These are phyloP conservation scores for Aeminium ludgeri DNA, from an alignment of 495 filamentous ascomycete species.

Conservation along the genomic window DNA sequence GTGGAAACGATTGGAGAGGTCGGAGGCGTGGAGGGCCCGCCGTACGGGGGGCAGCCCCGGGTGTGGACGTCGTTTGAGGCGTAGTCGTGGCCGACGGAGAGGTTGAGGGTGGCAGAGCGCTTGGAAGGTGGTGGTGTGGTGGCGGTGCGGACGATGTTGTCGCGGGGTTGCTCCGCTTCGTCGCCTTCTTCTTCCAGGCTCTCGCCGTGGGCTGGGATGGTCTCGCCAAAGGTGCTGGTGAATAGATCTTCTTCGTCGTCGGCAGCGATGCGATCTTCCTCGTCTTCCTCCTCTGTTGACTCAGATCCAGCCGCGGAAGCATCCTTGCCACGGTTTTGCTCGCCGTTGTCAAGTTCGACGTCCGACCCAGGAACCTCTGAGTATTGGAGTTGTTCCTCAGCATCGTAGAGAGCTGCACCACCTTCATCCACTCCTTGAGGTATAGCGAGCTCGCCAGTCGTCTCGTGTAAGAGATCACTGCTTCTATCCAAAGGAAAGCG, in stretches of 20 bases:
- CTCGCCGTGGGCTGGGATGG: background rate
- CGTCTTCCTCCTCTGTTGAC: background rate
- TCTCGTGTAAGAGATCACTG: no score
- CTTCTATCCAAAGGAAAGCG: no score
- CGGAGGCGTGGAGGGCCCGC: background rate
- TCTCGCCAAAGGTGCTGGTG: background rate
- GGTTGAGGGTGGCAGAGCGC: background rate
- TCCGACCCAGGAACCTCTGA: background rate
- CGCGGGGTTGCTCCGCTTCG: constrained; percentile 1
- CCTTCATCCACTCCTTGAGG: no score
- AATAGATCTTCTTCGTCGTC: constrained; percentile 3
- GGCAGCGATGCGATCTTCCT: background rate
- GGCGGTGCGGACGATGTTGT: background rate
- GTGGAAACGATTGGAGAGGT: background rate
- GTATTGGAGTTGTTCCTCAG: no score
- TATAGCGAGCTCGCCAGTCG: no score
- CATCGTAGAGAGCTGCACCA: no score
- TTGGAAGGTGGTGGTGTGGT: background rate
- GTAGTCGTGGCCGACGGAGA: constrained; percentile 1
- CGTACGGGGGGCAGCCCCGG: background rate
- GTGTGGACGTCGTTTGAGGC: background rate
- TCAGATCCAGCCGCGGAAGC: background rate
- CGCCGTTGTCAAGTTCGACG: no score
- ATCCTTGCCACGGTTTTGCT: background rate
- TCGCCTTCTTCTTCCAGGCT: constrained; percentile 4